Percentiles rank a stretch among this genome's conserved stretches.
Conservation (phyloP, 1,284 basidiomycete genomes). For the Marasmius oreades region DNA sequence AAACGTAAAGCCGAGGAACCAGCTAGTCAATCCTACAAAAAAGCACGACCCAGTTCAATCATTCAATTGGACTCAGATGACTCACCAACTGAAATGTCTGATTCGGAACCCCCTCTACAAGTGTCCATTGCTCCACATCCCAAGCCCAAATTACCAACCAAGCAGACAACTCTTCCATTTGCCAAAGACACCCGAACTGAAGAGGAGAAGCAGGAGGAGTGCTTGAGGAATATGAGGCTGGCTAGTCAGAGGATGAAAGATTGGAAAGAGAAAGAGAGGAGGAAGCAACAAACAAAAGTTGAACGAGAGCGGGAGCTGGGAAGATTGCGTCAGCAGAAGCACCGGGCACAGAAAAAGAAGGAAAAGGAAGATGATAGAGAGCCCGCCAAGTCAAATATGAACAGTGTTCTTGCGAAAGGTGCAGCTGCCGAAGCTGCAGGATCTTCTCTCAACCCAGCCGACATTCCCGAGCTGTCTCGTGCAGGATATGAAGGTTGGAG, state of each 20-base stretch:
- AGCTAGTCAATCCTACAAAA: too few species aligned
- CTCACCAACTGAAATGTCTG: not conserved
- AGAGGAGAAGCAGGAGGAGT: slow-evolving; percentile 3
- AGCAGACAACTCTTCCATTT: slow-evolving; percentile 3
- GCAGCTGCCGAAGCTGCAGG: too few species aligned
- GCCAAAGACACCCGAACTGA: slow-evolving; percentile 5
- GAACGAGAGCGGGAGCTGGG: not conserved
- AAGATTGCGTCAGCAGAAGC: not conserved
- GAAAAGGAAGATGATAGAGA: not conserved
- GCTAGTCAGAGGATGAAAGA: not conserved
- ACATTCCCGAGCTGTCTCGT: slow-evolving; percentile 11
- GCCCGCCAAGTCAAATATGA: not conserved
- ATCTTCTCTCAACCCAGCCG: not conserved
- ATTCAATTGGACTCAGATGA: too few species aligned
- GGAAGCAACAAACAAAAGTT: too few species aligned
- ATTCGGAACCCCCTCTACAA: not conserved
- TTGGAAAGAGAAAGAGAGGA: not conserved
- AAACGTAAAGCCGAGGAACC: too few species aligned
- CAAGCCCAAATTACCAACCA: not conserved
- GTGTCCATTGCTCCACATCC: too few species aligned
- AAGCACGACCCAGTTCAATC: not conserved
- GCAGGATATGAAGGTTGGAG: slow-evolving; percentile 9
- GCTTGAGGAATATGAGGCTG: not conserved
- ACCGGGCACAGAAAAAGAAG: not conserved
- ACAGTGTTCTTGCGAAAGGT: not conserved